Base-by-base conservation (phyloP, 2,329 filamentous ascomycete species). In the Neonectria sp. region DNA sequence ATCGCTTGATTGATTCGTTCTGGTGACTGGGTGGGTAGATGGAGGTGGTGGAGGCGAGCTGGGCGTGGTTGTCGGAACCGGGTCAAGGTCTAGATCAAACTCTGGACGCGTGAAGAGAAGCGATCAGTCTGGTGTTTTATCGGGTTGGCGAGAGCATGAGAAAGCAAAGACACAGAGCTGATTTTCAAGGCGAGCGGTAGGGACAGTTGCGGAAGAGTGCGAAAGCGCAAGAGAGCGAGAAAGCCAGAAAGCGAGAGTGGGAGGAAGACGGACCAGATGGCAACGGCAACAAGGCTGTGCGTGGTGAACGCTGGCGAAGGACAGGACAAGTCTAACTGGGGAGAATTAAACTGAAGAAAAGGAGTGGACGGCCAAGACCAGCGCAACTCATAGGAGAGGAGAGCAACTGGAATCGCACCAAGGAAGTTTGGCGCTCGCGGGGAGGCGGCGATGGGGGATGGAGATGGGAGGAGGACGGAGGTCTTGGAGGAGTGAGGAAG, bases 281-380 rank as follows among this genome's bases (percentile, higher is more conserved):
- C 57, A 66, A 70, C 49, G 65, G 60, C 63, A 68, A 69, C 56
- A 65, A 55, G 60, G 65, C 69, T 68, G 29, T 35, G 49, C 25
- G 40, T 29, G 51, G 40, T 35, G 49, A 70, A 68, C 68, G 73
- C 63, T 68, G 61, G 63, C 35, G 59, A 73, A 72, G 66, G 68
- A 73, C 73, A 74, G 75, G 71, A 68, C 69, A 75, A 65, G 59
- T 68, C 71, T 51, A 75, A 66, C 64, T 63, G 46, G 59, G 65
- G 55, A 55, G 58, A 67, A 64, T 66, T 76, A 79, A 78, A 73
- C 62, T 74, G 72, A 77, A 73, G 71, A 71, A 81, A 82, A 87
- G 84, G 87, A 89, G 86, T 83, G 87, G 87, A 89, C 87, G 86
- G 87, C 78, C 86, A 81, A 88, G 81, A 86, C 87, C 88, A 89